Percentiles rank a stretch among this genome's conserved stretches.
These are phyloP conservation scores for Aspergillus brunneoviolaceus DNA, from an alignment of 2,329 filamentous ascomycete genomes.

Conservation along the genomic window DNA sequence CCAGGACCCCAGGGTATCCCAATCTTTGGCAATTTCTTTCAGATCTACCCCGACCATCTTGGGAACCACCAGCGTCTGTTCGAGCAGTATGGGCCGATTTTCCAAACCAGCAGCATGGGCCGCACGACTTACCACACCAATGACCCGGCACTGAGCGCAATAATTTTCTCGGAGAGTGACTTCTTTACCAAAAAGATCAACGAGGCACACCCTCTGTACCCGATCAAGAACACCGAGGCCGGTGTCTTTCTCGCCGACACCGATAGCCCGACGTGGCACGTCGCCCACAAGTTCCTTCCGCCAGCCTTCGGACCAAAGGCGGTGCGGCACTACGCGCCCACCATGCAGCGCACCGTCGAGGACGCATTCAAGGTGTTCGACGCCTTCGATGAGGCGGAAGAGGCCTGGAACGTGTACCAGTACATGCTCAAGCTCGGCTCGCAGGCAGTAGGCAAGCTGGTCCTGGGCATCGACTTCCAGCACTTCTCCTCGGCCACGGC, in stretches of 20 bases:
- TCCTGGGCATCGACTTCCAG: conserved; percentile 46
- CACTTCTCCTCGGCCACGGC: conserved; percentile 48
- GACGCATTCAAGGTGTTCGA: conserved; percentile 52
- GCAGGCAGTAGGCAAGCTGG: conserved; percentile 46
- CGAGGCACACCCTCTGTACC: conserved; percentile 31
- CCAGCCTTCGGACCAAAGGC: conserved; percentile 60
- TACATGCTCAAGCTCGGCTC: conserved; percentile 52
- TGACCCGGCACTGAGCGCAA: conserved; percentile 47
- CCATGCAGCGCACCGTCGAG: conserved; percentile 58
- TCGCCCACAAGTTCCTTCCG: conserved; percentile 62
- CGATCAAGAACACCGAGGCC: conserved; percentile 28
- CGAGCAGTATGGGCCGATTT: conserved; percentile 52
- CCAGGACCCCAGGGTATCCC: conserved; percentile 27
- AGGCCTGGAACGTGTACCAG: conserved; percentile 51
- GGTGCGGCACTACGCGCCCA: conserved; percentile 60
- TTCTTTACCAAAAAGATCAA: conserved; percentile 56
- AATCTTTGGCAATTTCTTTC: conserved; percentile 55
- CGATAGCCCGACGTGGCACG: conserved; percentile 33
- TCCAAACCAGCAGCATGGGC: conserved; percentile 56
- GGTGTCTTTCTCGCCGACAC: conserved; percentile 37
- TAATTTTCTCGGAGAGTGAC: conserved; percentile 51
- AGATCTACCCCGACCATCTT: conserved; percentile 58
- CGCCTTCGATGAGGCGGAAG: conserved; percentile 47
- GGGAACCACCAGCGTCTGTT: conserved; percentile 59
- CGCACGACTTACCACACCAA: conserved; percentile 53